Evolutionary conservation across 768 basidiomycete species (phyloP).

Genomic region (Tricholoma flavovirens): DNA sequence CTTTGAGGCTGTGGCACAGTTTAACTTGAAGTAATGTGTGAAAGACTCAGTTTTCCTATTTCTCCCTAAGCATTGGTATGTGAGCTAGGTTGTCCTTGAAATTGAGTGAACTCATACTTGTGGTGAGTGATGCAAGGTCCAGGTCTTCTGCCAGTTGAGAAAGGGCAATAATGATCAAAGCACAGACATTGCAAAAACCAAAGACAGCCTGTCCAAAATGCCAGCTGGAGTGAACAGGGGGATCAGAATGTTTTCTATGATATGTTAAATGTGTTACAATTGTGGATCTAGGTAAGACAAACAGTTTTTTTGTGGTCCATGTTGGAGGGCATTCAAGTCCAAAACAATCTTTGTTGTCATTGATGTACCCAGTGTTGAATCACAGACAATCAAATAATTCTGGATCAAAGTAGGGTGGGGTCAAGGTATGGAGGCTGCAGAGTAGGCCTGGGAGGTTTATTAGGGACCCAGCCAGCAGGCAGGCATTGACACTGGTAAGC

Average conservation of each 20-base stretch:
- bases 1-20: neutral
- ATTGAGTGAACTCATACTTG: neutral
- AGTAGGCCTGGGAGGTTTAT: too few relatives aligned
- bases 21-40: neutral
- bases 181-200: neutral
- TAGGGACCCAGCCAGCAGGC: too few relatives aligned
- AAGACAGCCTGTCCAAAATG: slow-evolving; percentile 1
- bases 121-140: neutral
- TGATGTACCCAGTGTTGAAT: too few relatives aligned
- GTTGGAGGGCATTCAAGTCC: neutral
- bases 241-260: neutral
- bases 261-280: neutral
- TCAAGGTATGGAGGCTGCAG: too few relatives aligned
- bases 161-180: neutral
- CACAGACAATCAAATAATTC: too few relatives aligned
- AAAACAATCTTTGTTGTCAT: too few relatives aligned
- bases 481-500: too few relatives aligned
- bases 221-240: neutral
- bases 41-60: neutral
- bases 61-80: neutral
- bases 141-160: neutral
- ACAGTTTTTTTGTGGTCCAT: neutral
- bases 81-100: neutral
- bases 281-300: neutral
- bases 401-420: too few relatives aligned